These are phyloP conservation scores for Paramecium pentaurelia DNA, from an alignment of 73 alveolate species.

Conservation along the genomic window DNA sequence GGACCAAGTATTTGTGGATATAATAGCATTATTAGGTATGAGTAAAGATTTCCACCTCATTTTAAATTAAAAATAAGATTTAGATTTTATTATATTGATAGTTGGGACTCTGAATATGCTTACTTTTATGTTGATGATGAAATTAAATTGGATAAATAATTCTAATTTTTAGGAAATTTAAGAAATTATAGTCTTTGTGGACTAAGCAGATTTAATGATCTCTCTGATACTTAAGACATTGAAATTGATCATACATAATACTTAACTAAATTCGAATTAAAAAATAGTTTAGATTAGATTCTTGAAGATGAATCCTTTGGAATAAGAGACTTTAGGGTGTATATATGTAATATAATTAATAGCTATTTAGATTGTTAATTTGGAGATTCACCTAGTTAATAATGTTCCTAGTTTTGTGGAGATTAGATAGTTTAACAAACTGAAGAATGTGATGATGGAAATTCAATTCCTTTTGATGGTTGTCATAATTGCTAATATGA, in stretches of 20 bases:
- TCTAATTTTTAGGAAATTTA: neutral
- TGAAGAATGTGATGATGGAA: neutral
- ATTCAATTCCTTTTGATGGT: neutral
- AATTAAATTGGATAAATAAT: neutral
- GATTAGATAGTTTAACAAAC: neutral
- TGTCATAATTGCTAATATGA: neutral
- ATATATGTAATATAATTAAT: neutral
- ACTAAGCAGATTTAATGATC: neutral
- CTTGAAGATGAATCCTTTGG: neutral
- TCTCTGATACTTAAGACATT: neutral
- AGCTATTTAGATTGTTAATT: neutral
- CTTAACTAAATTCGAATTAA: neutral
- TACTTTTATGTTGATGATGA: neutral
- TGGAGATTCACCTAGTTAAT: neutral
- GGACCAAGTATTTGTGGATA: neutral
- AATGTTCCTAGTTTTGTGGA: neutral
- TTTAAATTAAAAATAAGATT: neutral
- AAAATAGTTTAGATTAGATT: neutral
- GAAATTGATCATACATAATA: neutral
- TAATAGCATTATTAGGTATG: neutral
- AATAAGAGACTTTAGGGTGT: neutral
- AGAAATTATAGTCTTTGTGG: neutral
- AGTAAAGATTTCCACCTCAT: neutral
- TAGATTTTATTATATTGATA: neutral
- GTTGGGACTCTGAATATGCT: constrained; percentile 13